Base-by-base conservation (phyloP, 768 basidiomycete genomes). In the Pleurotus giganteus region DNA sequence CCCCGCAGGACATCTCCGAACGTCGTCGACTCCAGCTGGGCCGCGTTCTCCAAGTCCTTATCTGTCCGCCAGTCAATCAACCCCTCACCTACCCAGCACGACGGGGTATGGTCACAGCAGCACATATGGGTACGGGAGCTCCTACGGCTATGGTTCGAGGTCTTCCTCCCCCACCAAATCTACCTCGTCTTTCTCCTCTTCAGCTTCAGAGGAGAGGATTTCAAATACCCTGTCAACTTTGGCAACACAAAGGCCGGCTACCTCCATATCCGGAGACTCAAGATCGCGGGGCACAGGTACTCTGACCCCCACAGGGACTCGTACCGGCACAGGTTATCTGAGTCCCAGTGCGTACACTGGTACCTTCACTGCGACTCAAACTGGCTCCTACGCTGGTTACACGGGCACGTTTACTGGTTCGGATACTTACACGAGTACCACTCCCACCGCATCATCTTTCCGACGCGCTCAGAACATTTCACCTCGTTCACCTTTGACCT, bases 401-500 rank as follows among this genome's bases (percentile, higher is more conserved):
- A 68, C 74, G 4, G 61, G 66, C n/a, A 68, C 60, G 11, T 44
- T 51, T 11, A 63, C 65, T 4, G 56, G 54, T 23, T 68, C 74
- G 3, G 70, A 74, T 53, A 76, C 77, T 0, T 71, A 72, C 44
- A 80, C 81, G 1, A 71, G 70, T 1, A 70, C 72, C 2, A 79
- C 79, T 1, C 80, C 84, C 1, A 78, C 76, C 0, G 34, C 37
- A 9, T 75, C 85, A 0, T 71, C 81, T 9, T 69, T 89, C 15
- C 83, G 84, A 34, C 78, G 85, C 37, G 83, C 85, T 2, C 82
- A 86, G 53, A 75, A 75, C 17, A 63, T 65, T 0, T 83, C 85
- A 3, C 86, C 89, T 3, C 80, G 86, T 7, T 88, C 86, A 3
- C 88, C 89, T 1, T 72, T 89, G 24, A 76, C 84, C 0, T 88